Percentiles rank a stretch among this genome's conserved stretches.
Conservation (phyloP, 345 rosid genomes). For the Luvunga scandens region DNA sequence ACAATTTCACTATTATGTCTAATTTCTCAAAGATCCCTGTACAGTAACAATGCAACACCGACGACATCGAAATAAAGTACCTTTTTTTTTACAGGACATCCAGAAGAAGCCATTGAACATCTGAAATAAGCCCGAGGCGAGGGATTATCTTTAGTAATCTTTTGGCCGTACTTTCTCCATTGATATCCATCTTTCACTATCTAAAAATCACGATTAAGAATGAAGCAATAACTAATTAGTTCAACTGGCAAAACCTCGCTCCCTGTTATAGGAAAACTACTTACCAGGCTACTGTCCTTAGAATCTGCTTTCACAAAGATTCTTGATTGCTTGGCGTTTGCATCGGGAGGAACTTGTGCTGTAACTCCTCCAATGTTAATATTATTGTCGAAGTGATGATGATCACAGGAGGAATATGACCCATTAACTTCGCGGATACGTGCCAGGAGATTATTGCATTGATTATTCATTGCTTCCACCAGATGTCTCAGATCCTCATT, state of each 20-base stretch:
- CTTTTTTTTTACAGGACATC: slow-evolving; percentile 66
- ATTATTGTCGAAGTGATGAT: slow-evolving; percentile 10
- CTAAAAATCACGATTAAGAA: slow-evolving; percentile 18
- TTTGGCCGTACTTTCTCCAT: slow-evolving; percentile 77
- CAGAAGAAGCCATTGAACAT: slow-evolving; percentile 47
- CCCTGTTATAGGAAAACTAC: not conserved
- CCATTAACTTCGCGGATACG: slow-evolving; percentile 16
- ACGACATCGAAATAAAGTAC: slow-evolving; percentile 10
- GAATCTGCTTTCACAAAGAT: slow-evolving; percentile 32
- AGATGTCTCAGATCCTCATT: slow-evolving; percentile 36
- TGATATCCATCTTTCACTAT: slow-evolving; percentile 58
- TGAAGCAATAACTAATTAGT: not conserved
- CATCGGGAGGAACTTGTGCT: slow-evolving; percentile 14
- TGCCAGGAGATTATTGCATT: slow-evolving; percentile 28
- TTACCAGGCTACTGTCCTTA: slow-evolving; percentile 45
- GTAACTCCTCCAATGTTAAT: not conserved
- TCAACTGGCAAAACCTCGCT: not conserved
- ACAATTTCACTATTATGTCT: too few relatives aligned
- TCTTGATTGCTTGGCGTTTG: slow-evolving; percentile 22
- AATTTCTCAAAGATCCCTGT: too few relatives aligned
- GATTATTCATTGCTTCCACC: slow-evolving; percentile 34
- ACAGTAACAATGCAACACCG: too few relatives aligned
- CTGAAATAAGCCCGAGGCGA: slow-evolving; percentile 67
- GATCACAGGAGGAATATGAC: not conserved
- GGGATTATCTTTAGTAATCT: slow-evolving; percentile 56